These are phyloP conservation scores for Fusarium armeniacum DNA, from an alignment of 2,329 filamentous ascomycete genomes.

Conservation along the genomic window DNA sequence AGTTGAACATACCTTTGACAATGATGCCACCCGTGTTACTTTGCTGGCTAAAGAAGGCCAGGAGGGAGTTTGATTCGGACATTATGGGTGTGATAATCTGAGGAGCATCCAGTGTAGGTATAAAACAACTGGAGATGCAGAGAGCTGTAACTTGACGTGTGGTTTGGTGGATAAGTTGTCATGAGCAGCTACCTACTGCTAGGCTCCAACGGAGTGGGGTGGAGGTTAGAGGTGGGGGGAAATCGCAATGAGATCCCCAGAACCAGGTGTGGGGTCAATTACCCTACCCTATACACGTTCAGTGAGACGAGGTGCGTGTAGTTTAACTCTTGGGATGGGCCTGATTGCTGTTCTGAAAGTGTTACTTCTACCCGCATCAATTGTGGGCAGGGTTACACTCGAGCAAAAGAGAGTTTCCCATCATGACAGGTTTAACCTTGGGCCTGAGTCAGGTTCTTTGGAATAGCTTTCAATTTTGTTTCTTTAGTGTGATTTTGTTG, in stretches of 20 bases:
- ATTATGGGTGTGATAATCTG: conserved; percentile 51
- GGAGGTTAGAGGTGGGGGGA: conserved; percentile 17
- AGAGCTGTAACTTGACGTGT: conserved; percentile 45
- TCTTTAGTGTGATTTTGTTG: background rate
- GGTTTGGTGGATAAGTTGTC: conserved; percentile 30
- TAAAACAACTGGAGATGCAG: conserved; percentile 17
- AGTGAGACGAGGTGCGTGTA: conserved; percentile 14
- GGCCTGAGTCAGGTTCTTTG: background rate
- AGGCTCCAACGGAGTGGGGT: conserved; percentile 39
- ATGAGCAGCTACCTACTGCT: conserved; percentile 18
- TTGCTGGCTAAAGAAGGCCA: conserved; percentile 63
- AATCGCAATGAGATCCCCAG: background rate
- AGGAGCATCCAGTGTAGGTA: conserved; percentile 10
- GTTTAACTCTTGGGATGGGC: background rate
- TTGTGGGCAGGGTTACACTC: background rate
- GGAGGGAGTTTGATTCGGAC: conserved; percentile 54
- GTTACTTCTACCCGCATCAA: background rate
- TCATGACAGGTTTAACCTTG: conserved; percentile 1
- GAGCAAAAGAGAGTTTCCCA: background rate
- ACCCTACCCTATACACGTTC: background rate
- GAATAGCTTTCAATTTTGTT: background rate
- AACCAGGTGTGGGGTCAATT: background rate
- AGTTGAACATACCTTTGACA: conserved; percentile 60
- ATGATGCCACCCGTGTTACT: conserved; percentile 62
- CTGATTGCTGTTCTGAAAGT: background rate